Conservation (phyloP, 331 rosid species). For the Phaseolus coccineus region DNA sequence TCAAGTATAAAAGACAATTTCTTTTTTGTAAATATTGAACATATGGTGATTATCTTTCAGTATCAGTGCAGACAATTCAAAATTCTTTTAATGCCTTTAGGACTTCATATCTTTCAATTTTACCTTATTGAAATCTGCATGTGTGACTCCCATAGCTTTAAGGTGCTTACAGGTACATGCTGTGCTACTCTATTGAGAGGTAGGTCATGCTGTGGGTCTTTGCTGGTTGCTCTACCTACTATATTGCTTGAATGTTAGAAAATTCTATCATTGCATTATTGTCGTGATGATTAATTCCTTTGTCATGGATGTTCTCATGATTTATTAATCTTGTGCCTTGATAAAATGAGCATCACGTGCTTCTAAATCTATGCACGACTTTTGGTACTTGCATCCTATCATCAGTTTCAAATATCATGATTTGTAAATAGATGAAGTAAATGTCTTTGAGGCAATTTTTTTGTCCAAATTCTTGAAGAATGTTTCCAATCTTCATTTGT, state of each 20-base stretch:
- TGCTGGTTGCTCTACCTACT: constrained; percentile 82
- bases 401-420: constrained; percentile 17
- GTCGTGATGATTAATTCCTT: constrained; percentile 48
- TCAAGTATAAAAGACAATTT: neutral
- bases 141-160: constrained; percentile 68
- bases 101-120: constrained; percentile 37
- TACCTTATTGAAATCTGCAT: constrained; percentile 51
- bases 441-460: constrained; percentile 17
- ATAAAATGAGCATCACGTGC: constrained; percentile 35
- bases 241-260: constrained; percentile 77
- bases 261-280: constrained; percentile 63
- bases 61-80: constrained; percentile 42
- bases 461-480: constrained; percentile 22
- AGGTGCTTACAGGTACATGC: constrained; percentile 92
- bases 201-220: constrained; percentile 82
- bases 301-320: constrained; percentile 32
- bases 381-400: constrained; percentile 17
- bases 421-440: constrained; percentile 26
- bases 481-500: constrained; percentile 17
- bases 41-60: constrained; percentile 45
- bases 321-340: constrained; percentile 25
- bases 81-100: constrained; percentile 40
- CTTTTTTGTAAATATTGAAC: constrained; percentile 41
- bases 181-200: constrained; percentile 87
- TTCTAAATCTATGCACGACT: constrained; percentile 4